Base-by-base conservation (phyloP, 345 rosid genomes). In the Trapa bicornis region DNA sequence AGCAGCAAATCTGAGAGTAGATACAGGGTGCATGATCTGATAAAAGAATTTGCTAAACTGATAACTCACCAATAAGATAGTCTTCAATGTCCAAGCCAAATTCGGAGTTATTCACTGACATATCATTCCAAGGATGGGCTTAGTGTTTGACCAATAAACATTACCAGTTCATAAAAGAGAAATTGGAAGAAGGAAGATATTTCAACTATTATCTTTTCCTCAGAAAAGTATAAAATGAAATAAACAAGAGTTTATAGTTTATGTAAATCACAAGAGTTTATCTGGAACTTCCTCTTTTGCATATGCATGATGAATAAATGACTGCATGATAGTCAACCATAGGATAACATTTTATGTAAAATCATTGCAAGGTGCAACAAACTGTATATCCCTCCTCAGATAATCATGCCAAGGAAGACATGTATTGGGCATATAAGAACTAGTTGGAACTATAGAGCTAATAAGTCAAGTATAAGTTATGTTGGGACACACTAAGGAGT, bases 81-180 rank as follows among this genome's bases (percentile, higher is more conserved):
- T 94, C 99, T 80, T 91, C 97, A 16, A 87, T 70, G 72, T 94
- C 97, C 83, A 94, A 75, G 39, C 81, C 76, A 72, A 89, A 87
- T 71, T 84, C 89, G 22, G 86, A 72, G 75, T 73, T 72, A 68
- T 82, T 86, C 84, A 94, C 99, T 94, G 87, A 76, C 76, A 57
- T 41, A 61, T 54, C 68, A 72, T 22, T 60, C 61, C 65, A 52
- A 70, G 53, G 37, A 56, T 6, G 6, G 63, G 11, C 35, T 45
- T 6, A 45, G 48, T n/a, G 2, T 6, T 54, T 4, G 7, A 50
- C 3, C 54, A 50, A 50, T 50, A 54, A 54, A 54, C 35, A 4
- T 54, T 29, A n/a, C 33, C 2, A 4, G 6, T 54, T 5, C 32
- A 22, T 54, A 54, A 6, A n/a, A n/a, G 33, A 5, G 8, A 54